phyloP scores from a whole-genome alignment of 179 eudicot species.

The Beta lomatogona region DNA sequence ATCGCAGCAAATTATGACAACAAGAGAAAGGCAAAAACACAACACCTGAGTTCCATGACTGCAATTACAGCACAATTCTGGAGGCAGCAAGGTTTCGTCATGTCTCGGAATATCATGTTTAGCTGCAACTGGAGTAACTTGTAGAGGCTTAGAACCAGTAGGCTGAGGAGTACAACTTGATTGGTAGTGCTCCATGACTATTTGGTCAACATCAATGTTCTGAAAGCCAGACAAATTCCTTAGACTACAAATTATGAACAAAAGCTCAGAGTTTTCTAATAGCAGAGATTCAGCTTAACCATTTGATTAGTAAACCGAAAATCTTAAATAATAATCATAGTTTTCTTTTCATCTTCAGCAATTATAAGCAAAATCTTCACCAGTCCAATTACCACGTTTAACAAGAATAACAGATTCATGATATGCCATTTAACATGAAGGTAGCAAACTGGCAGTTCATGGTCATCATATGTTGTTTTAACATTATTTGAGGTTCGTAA shows the following conservation, averaged over 20 bases:
- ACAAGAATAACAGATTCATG: background rate
- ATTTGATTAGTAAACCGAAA: background rate
- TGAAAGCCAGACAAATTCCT: slow-evolving; percentile 36
- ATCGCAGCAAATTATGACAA: background rate
- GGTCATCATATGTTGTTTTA: background rate
- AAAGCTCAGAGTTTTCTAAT: background rate
- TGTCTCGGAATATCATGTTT: slow-evolving; percentile 32
- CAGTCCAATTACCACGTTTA: background rate
- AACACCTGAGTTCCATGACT: slow-evolving; percentile 74
- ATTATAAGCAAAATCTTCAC: background rate
- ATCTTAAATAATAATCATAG: background rate
- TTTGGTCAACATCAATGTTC: slow-evolving; percentile 94
- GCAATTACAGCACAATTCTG: slow-evolving; percentile 71
- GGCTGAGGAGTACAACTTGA: slow-evolving; percentile 69
- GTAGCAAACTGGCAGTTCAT: background rate
- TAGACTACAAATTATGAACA: slow-evolving; percentile 6
- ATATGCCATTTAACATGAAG: background rate
- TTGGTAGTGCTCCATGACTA: slow-evolving; percentile 82
- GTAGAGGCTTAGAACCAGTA: slow-evolving; percentile 48
- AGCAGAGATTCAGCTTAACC: background rate
- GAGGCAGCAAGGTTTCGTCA: slow-evolving; percentile 57
- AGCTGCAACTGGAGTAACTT: slow-evolving; percentile 52
- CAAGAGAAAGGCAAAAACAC: background rate
- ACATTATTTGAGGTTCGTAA: background rate
- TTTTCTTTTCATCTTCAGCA: background rate